Base-by-base conservation (phyloP, 306 rosid genomes). In the Trifolium repens region DNA sequence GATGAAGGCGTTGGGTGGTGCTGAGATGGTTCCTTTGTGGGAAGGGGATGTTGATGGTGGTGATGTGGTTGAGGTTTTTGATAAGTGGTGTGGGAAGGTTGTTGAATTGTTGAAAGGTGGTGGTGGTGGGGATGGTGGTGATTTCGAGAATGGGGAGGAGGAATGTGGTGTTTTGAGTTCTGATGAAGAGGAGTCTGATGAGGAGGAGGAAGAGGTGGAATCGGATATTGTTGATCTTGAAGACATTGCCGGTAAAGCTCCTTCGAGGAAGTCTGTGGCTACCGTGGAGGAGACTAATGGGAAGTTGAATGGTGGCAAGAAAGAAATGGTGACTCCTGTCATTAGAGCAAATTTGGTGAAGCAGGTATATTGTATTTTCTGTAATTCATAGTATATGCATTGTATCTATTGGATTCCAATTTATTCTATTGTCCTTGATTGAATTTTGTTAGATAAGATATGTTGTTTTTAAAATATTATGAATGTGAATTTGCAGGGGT, bases 221-320 rank as follows among this genome's bases (percentile, higher is more conserved):
- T 61, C 81, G 9, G 96, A 87, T 5, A 83, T 94, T 71, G 93
- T 92, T 85, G 99, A 94, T 84, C 93, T 94, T 44, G 99, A 94
- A 84, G 99, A 94, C 68, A 89, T 94, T 85, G 99, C 93, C 14
- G 99, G 99, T 57, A 92, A 94, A 86, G 96, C 78, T 16, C 97
- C 97, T 68, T 82, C 90, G 4, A 88, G 91, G 82, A 91, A 84
- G 75, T 22, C 85, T 0, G 86, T 46, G 39, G 13, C 74, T 24
- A 66, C n/a, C 5, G 87, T 74, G 14, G 85, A 70, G 3, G 82
- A 86, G 80, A 83, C 84, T 53, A 89, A 94, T 69, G 99, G 91
- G 60, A 85, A 80, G 58, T 71, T 85, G 73, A 84, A 90, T 80
- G 96, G 96, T 79, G 96, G 96, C 12, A 78, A 79, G 79, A 89